These are phyloP conservation scores for Bryum argenteum DNA, from an alignment of 225 moss, liverwort and hornwort species.

Conservation along the genomic window DNA sequence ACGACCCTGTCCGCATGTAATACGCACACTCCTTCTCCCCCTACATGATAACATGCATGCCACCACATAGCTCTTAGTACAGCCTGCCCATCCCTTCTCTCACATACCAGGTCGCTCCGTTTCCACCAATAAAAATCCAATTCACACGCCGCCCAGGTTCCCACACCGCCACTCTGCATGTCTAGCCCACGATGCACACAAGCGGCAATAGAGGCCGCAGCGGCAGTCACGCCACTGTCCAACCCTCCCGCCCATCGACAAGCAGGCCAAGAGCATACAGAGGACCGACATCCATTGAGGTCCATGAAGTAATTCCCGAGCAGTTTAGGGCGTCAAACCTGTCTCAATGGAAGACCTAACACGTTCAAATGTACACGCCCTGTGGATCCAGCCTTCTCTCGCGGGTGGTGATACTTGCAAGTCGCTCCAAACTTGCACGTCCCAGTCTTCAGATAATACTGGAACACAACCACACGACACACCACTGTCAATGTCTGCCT, in stretches of 20 bases:
- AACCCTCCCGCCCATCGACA: slow-evolving; percentile 15
- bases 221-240: not conserved
- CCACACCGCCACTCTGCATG: slow-evolving; percentile 17
- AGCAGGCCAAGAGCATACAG: slow-evolving; percentile 4
- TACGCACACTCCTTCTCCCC: slow-evolving; percentile 99
- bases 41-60: slow-evolving; percentile 37
- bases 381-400: slow-evolving; percentile 97
- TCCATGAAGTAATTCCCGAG: not conserved
- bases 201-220: no score
- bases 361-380: slow-evolving; percentile 97
- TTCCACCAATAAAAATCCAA: slow-evolving; percentile 10
- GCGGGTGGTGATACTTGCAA: slow-evolving; percentile 99
- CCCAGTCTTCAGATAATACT: slow-evolving; percentile 99
- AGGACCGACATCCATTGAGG: slow-evolving; percentile 10
- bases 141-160: slow-evolving; percentile 17
- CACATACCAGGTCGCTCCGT: slow-evolving; percentile 2
- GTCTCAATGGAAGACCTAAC: slow-evolving; percentile 89
- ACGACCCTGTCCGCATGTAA: slow-evolving; percentile 98
- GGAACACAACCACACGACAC: slow-evolving; percentile 31
- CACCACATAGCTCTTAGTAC: slow-evolving; percentile 30
- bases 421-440: slow-evolving; percentile 99
- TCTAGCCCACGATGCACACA: slow-evolving; percentile 1
- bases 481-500: slow-evolving; percentile 22
- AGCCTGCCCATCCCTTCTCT: slow-evolving; percentile 11
- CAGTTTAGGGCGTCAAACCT: slow-evolving; percentile 51